Evolutionary conservation across 2,329 filamentous ascomycete genomes (phyloP), one percentile per base, ranked within the genome.

Genomic region (Westerdykella aurantiaca): DNA sequence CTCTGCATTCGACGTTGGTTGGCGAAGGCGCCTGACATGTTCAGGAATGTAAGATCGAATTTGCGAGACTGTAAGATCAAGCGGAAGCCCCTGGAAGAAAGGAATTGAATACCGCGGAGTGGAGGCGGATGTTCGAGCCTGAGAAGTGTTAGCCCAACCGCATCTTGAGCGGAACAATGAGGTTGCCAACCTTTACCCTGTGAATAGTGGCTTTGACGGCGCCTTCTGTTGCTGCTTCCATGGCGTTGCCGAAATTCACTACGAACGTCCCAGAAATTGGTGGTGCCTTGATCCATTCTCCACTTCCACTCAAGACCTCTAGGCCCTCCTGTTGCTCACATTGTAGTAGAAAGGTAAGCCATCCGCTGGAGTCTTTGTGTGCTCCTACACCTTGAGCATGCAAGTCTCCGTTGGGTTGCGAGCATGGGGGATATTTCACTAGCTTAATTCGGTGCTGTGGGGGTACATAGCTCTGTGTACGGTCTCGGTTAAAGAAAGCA

Each of bases 311-410:
- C 13, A 81, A 69, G 0, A 74, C 75, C 52, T 80, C 73, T 0
- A 80, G 63, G 0, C 77, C 74, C 33, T 70, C 64, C 3, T 77
- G 73, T 2, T 74, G 71, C 0, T 75, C 78, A 6, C 79, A 76
- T 57, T 83, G 81, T 1, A 80, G 72, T 3, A 83, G 71, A 48
- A 83, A 82, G 0, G 80, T 83, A 68, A 80, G 79, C 78, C 78
- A 82, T 3, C 79, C 79, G 0, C 78, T 81, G 0, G 75, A 81
- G 57, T 81, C 78, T 53, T 82, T 82, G 63, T 82, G 79, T 1
- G 80, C 74, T 0, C 79, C 80, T 1, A 82, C 78, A 1, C 79
- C 79, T 61, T 82, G 78, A 3, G 53, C 38, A 12, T 33, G 41
- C 1, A 43, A 35, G 9, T 52, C 46, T 0, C 29, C 12, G 42